These are phyloP conservation scores for Cryptococcus jaspeensis DNA, from an alignment of 1,284 basidiomycete genomes.

Conservation along the genomic window DNA sequence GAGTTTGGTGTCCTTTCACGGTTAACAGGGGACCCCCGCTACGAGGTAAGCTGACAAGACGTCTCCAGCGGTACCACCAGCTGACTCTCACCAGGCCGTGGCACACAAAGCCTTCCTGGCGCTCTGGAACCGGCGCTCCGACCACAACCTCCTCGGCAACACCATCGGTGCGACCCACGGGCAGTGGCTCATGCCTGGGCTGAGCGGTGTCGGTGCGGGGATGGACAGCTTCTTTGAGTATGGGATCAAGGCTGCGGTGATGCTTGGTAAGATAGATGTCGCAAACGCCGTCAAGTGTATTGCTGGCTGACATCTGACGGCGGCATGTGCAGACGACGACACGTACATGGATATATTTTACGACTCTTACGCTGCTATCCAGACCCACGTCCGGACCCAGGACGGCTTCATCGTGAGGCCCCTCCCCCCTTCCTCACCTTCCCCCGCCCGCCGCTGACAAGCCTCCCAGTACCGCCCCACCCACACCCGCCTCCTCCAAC, in stretches of 20 bases:
- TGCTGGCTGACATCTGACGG: neutral
- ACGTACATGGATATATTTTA: constrained; percentile 86
- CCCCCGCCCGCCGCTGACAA: neutral
- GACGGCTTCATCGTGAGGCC: constrained; percentile 81
- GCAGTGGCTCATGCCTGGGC: constrained; percentile 60
- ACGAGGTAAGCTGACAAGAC: constrained; percentile 64
- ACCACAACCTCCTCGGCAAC: constrained; percentile 80
- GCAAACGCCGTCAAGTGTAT: neutral
- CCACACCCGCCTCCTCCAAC: constrained; percentile 31
- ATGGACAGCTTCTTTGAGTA: constrained; percentile 94
- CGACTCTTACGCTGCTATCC: constrained; percentile 81
- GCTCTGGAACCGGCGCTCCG: constrained; percentile 82
- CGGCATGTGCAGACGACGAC: constrained; percentile 64
- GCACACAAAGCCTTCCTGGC: constrained; percentile 74
- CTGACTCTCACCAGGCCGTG: constrained; percentile 28
- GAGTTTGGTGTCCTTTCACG: constrained; percentile 90
- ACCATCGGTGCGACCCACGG: constrained; percentile 68
- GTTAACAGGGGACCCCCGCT: constrained; percentile 78
- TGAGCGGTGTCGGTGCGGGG: constrained; percentile 82
- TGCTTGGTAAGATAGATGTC: constrained; percentile 65
- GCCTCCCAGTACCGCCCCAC: constrained; percentile 37
- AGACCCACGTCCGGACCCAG: constrained; percentile 73
- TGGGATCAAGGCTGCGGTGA: constrained; percentile 64
- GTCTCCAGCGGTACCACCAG: neutral
- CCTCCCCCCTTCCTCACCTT: neutral